Base-by-base conservation (phyloP, 1,139 yeast species). In the Zygoascus hellenicus region DNA sequence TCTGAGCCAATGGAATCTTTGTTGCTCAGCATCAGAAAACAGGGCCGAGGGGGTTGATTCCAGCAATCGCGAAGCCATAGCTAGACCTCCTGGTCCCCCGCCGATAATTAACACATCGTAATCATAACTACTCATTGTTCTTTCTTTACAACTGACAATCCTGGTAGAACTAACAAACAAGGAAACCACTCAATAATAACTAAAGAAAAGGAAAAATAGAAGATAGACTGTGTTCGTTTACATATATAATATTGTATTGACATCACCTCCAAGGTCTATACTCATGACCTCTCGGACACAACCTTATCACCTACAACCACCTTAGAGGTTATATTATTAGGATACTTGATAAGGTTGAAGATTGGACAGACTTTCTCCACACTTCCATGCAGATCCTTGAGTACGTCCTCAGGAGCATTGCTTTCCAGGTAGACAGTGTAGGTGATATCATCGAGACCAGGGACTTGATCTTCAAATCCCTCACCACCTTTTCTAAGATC, bases 41-140 rank as follows among this genome's bases (percentile, higher is more conserved):
- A 52, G 42, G 1, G 55, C 54, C 15, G 53, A 49, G 7, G 55
- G 55, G 5, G 54, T 48, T 13, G 36, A 28, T 38, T 51, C 54
- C 17, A 48, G 38, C 34, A 52, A 39, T 41, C 55, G 16, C 6
- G 55, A 48, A 11, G 55, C 55, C 7, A 49, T 40, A 1, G 55
- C 55, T 14, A 52, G 44, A 9, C 55, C 55, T 34, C 54, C 48
- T 9, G 55, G 55, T 5, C 55, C 55, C 2, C 51, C 48, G 6
- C 55, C 55, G 13, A 52, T 31, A 26, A 52, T 51, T 14, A 52
- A 29, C 7, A 49, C 51, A 30, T 52, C 54, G 33, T 17, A 46
- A 42, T 22, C 26, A 22, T 22, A 22, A 22, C 26, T 22, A 22
- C 26, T 22, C 26, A 22, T 22, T 22, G 7, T 7, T 22, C 26